Evolutionary conservation across 2,329 filamentous ascomycete species (phyloP), one percentile per base, ranked within the genome.

Genomic region (Aspergillus pseudoglaucus): DNA sequence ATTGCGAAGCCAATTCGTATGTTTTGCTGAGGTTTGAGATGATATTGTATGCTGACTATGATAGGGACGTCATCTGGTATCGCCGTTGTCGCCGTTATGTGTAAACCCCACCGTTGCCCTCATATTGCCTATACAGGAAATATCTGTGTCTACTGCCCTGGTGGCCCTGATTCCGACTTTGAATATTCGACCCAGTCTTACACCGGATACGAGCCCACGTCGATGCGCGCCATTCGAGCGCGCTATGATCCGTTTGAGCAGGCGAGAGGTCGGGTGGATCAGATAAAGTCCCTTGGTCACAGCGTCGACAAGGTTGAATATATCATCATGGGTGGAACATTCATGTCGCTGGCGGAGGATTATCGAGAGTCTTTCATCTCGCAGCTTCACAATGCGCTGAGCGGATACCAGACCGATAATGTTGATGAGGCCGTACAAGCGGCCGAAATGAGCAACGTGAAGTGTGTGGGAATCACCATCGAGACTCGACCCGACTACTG

Each of bases 281-380:
- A 98, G 72, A 89, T 98, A 64, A 94, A 95, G 69, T 87, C 88
- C 2, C 78, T 98, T 0, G 93, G 93, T 0, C 93, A 98, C 69
- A 95, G 89, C 41, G 93, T 98, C 42, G 93, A 98, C 73, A 98
- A 98, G 69, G 93, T 98, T 20, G 93, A 98, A 74, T 98, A 97
- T 69, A 98, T 98, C 64, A 95, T 98, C 66, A 98, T 98, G 93
- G 93, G 93, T 51, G 93, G 93, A 56, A 98, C 93, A 0, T 98
- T 98, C 71, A 98, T 98, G 94, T 97, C 91, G 2, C 73, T 98
- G 22, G 80, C 91, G 7, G 84, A 90, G 60, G 83, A 85, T 20
- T 98, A 98, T 68, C 79, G 93, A 23, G 88, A 98, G 52, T 83
- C 88, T 48, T 98, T 98, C 62, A 95, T 98, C 50, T 86, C 90